Base-by-base conservation (phyloP, 2,329 filamentous ascomycete genomes). In the Ophiostoma montium region DNA sequence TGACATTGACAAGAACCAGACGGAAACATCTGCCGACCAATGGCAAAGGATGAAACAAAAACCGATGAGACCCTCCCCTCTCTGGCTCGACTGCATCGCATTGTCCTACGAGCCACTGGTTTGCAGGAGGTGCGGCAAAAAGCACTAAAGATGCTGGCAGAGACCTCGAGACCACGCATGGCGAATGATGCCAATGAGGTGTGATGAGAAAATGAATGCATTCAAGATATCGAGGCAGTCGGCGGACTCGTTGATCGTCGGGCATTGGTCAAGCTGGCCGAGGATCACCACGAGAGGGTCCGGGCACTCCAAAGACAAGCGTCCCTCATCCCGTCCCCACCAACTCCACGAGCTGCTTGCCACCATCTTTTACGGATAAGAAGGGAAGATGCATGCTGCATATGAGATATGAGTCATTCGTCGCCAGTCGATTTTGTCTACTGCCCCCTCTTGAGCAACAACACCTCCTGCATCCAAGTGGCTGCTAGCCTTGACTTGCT, bases 351-450 rank as follows among this genome's bases (percentile, higher is more conserved):
- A 49, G 50, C 52, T 47, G 48, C 42, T 50, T 35, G 48, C 54
- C 52, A 51, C 48, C 47, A 30, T 41, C 47, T 32, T 27, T 8
- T 39, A 19, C 44, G 44, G 38, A n/a, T 44, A 39, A 49, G 36
- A 42, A 47, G 46, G 45, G 50, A 31, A 50, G 39, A 45, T 52
- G 50, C 50, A 52, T 52, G 45, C 38, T 45, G 44, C 46, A 52
- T 53, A 27, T 27, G 23, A 4, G 55, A 56, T 52, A 51, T 62
- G 60, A 63, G 55, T 63, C 61, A 63, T 58, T 53, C 55, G 45
- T 47, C 41, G 47, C 61, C 61, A 62, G 51, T 63, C 59, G 51
- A 56, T 60, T 50, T 52, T 47, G 36, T 47, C 47, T 23, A 45
- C 51, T 53, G 39, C 52, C 49, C 53, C 41, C 9, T 33, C 10